These are phyloP conservation scores for Macadamia tetraphylla DNA, from an alignment of 164 flowering plant genomes.

Conservation along the genomic window DNA sequence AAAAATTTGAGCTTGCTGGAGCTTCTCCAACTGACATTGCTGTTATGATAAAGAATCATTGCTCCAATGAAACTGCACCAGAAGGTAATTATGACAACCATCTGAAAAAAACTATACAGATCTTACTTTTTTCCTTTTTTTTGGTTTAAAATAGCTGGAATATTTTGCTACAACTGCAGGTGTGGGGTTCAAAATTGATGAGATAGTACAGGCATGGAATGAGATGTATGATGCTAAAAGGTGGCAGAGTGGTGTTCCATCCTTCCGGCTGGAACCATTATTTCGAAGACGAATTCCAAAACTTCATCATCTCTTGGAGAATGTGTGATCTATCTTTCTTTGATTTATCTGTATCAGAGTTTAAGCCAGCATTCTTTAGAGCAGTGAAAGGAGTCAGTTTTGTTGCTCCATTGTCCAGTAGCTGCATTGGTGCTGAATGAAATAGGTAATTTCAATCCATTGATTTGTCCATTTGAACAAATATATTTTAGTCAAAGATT, in stretches of 20 bases:
- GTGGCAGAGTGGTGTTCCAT: constrained; percentile 56
- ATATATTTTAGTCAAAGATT: too few relatives aligned
- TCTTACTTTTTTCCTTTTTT: background rate
- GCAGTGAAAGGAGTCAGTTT: constrained; percentile 9
- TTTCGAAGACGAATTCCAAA: constrained; percentile 60
- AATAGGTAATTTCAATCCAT: constrained; percentile 11
- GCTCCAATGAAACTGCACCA: constrained; percentile 49
- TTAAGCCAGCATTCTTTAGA: background rate
- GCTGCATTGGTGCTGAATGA: constrained; percentile 6
- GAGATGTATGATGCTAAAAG: constrained; percentile 86
- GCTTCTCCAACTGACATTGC: constrained; percentile 81
- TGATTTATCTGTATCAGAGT: constrained; percentile 10
- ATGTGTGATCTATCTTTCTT: constrained; percentile 25
- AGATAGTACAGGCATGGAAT: constrained; percentile 87
- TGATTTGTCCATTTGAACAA: background rate
- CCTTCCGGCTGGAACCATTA: constrained; percentile 75
- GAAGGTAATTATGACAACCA: constrained; percentile 45
- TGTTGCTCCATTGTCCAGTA: constrained; percentile 5
- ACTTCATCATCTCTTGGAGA: constrained; percentile 52
- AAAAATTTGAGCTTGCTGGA: constrained; percentile 81
- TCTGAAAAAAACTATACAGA: background rate
- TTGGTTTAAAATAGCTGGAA: constrained; percentile 1
- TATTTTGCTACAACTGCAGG: constrained; percentile 33
- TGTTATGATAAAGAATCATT: constrained; percentile 82
- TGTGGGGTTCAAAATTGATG: constrained; percentile 73